Evolutionary conservation across 148 eudicot species (phyloP), one percentile per base, ranked within the genome.

Genomic region (Beta vulgaris): DNA sequence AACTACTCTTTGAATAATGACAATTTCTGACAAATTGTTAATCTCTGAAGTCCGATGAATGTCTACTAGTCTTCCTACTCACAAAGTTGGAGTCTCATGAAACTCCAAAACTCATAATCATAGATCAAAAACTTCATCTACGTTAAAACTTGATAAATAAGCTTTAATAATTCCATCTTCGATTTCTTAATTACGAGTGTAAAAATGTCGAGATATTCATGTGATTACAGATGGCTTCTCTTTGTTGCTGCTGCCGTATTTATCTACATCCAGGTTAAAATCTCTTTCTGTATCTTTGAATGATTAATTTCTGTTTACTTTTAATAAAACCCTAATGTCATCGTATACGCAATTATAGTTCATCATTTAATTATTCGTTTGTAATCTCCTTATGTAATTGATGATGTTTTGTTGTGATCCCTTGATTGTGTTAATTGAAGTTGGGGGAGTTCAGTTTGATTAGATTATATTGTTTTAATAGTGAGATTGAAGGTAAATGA

Each of bases 201-300:
- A 48, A 42, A 49, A 64, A 91, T 90, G 92, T 65, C 82, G 40
- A 87, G 76, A 81, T 72, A 76, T 54, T 65, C 79, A 1, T 87
- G 89, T 78, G 98, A 89, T 85, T 85, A 76, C 79, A 82, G 91
- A 71, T 91, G 85, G 78, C 88, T 93, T 77, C 98, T 93, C 74
- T 83, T 93, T 68, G 26, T 85, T 72, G 98, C 88, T 54, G 92
- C 86, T 25, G 84, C 73, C 21, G 89, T 82, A 29, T 93, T 93
- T 80, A 88, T 91, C 82, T 93, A 86, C 85, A 84, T 89, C 80
- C 98, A 93, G 93, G 98, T 89, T n/a, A 29, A 23, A 13, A 48
- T 1, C 25, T 2, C n/a, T 54, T 40, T 37, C 5, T n/a, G 2
- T 43, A 10, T 68, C 60, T 35, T 7, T 31, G 40, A 65, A 37